Evolutionary conservation across 495 filamentous ascomycete genomes (phyloP).

Genomic region (Talaromyces stipitatus): DNA sequence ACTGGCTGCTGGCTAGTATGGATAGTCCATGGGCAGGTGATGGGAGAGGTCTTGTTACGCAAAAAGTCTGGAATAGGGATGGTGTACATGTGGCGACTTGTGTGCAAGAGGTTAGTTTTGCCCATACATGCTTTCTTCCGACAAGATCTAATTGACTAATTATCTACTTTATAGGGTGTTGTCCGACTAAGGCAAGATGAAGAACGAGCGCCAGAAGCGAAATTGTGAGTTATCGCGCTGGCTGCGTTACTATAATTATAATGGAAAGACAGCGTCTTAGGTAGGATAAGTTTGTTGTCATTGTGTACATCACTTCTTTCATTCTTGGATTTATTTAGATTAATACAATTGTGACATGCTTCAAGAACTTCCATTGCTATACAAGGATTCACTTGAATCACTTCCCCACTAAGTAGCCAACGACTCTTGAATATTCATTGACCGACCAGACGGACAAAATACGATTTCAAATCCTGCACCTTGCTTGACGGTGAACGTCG

Average conservation of each 20-base stretch:
- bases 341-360: background rate
- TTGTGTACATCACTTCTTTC: background rate
- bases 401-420: background rate
- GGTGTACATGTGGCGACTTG: slow-evolving; percentile 80
- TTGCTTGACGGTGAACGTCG: slow-evolving; percentile 67
- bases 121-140: background rate
- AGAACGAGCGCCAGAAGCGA: background rate
- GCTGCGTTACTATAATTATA: background rate
- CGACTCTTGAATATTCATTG: slow-evolving; percentile 54
- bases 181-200: slow-evolving; percentile 40
- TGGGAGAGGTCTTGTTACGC: slow-evolving; percentile 76
- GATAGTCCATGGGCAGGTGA: slow-evolving; percentile 91
- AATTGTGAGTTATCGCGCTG: background rate
- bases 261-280: background rate
- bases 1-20: slow-evolving; percentile 93
- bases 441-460: slow-evolving; percentile 65
- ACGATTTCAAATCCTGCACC: slow-evolving; percentile 69
- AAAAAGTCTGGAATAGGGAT: slow-evolving; percentile 80
- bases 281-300: background rate
- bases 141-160: slow-evolving; percentile 1
- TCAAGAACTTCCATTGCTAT: background rate
- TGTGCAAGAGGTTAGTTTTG: slow-evolving; percentile 57
- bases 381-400: background rate
- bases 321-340: too few relatives aligned
- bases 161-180: slow-evolving; percentile 26